Conservation (phyloP, 2,329 filamentous ascomycete species). For the Macrophomina pseudophaseolina region DNA sequence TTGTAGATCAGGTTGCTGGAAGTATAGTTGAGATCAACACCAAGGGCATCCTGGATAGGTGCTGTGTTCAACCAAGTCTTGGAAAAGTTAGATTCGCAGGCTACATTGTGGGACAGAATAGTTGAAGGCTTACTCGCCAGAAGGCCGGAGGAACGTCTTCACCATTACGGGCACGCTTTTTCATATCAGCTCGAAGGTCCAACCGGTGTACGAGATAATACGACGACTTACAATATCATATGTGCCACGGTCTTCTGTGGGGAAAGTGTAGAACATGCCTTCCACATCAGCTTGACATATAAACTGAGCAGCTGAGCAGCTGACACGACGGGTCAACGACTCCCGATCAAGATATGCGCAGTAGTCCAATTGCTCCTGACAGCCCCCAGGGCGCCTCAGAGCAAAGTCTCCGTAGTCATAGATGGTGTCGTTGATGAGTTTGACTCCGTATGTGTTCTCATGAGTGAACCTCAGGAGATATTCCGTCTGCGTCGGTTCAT, state of each 20-base stretch:
- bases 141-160: slow-evolving; percentile 34
- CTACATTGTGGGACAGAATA: not conserved
- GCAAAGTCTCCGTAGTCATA: slow-evolving; percentile 53
- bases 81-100: not conserved
- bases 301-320: slow-evolving; percentile 51
- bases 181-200: no score
- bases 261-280: slow-evolving; percentile 46
- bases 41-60: slow-evolving; percentile 63
- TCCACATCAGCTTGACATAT: slow-evolving; percentile 55
- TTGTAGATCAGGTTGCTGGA: slow-evolving; percentile 40
- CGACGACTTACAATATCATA: slow-evolving; percentile 60
- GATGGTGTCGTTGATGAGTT: slow-evolving; percentile 55
- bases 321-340: slow-evolving; percentile 43
- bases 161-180: slow-evolving; percentile 53
- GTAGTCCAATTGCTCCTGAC: slow-evolving; percentile 58
- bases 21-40: slow-evolving; percentile 65
- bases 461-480: slow-evolving; percentile 50
- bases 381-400: slow-evolving; percentile 55
- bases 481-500: slow-evolving; percentile 48
- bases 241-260: slow-evolving; percentile 54
- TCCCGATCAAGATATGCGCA: slow-evolving; percentile 35
- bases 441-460: slow-evolving; percentile 65
- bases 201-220: no score
- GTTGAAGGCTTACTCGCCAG: not conserved
- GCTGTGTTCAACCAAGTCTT: slow-evolving; percentile 54